phyloP scores from a whole-genome alignment of 495 filamentous ascomycete genomes.

The Aspergillus bertholletiae region DNA sequence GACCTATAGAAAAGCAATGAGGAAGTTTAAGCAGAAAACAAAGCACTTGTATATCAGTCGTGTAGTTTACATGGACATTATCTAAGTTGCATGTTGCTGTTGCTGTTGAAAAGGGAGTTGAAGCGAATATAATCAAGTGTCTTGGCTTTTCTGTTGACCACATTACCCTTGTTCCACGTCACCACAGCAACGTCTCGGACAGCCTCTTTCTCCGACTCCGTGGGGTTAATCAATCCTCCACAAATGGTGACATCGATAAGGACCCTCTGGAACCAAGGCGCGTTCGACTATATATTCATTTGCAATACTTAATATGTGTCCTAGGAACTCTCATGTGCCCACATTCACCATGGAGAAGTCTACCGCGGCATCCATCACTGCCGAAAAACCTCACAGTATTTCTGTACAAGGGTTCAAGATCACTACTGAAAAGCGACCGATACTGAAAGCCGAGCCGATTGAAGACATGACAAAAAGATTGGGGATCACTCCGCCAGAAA shows the following conservation, averaged over 20 bases:
- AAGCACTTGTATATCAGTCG: not conserved
- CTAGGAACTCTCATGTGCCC: slow-evolving; percentile 1
- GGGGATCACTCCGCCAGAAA: slow-evolving; percentile 86
- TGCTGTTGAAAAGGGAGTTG: too few relatives aligned
- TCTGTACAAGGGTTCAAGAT: slow-evolving; percentile 64
- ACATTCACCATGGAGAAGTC: slow-evolving; percentile 4
- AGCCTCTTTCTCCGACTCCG: slow-evolving; percentile 37
- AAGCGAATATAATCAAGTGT: too few relatives aligned
- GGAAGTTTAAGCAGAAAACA: not conserved
- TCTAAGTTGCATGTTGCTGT: too few relatives aligned
- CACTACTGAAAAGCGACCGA: slow-evolving; percentile 79
- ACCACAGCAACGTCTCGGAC: slow-evolving; percentile 40
- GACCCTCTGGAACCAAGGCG: not conserved
- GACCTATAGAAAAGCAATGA: not conserved
- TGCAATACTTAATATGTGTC: slow-evolving; percentile 11
- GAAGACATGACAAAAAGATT: slow-evolving; percentile 76
- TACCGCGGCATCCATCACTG: slow-evolving; percentile 23
- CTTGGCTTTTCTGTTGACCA: too few relatives aligned
- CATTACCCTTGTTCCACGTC: too few relatives aligned
- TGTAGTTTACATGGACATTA: not conserved
- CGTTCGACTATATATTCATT: not conserved
- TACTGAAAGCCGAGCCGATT: slow-evolving; percentile 86
- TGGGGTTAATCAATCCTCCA: slow-evolving; percentile 26
- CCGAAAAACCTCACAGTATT: slow-evolving; percentile 33
- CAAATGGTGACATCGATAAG: not conserved